Conservation (phyloP, 2,329 filamentous ascomycete genomes). For the Achaetomium macrosporum region DNA sequence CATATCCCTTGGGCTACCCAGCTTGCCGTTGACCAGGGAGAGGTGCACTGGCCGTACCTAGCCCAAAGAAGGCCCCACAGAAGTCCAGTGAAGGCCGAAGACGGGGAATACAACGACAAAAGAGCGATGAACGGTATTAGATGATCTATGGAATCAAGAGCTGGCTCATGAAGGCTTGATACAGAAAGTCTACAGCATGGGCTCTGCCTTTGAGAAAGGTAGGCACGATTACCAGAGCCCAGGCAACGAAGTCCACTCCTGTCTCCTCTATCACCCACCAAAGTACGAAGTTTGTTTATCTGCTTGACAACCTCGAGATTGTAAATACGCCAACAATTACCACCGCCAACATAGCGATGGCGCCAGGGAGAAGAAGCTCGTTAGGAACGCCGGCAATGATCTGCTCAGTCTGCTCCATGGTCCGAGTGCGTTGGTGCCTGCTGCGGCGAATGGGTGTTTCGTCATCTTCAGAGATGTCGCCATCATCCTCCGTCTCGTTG, state of each 20-base stretch:
- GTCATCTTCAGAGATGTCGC: conserved; percentile 41
- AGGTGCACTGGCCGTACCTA: too few species aligned
- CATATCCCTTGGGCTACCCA: too few species aligned
- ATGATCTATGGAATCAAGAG: conserved; percentile 17
- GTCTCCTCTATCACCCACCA: not conserved
- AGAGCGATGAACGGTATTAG: conserved; percentile 8
- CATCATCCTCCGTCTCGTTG: not conserved
- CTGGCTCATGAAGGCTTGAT: conserved; percentile 16
- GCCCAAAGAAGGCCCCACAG: too few species aligned
- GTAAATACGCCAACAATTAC: conserved; percentile 93
- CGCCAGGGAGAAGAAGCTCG: conserved; percentile 85
- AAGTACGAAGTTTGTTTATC: conserved; percentile 31
- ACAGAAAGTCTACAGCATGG: conserved; percentile 18
- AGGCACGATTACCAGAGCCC: not conserved
- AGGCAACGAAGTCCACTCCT: not conserved
- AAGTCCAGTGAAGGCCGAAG: too few species aligned
- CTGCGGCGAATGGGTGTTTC: conserved; percentile 42
- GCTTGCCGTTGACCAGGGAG: too few species aligned
- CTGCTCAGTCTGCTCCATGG: conserved; percentile 48
- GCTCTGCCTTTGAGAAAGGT: not conserved
- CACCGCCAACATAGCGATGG: conserved; percentile 89
- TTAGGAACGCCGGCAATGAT: conserved; percentile 89
- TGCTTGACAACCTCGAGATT: conserved; percentile 62
- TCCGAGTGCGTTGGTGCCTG: conserved; percentile 32
- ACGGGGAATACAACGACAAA: not conserved